These are phyloP conservation scores for Phytophthora pluvialis DNA, from an alignment of 352 stramenopile species.

Conservation along the genomic window DNA sequence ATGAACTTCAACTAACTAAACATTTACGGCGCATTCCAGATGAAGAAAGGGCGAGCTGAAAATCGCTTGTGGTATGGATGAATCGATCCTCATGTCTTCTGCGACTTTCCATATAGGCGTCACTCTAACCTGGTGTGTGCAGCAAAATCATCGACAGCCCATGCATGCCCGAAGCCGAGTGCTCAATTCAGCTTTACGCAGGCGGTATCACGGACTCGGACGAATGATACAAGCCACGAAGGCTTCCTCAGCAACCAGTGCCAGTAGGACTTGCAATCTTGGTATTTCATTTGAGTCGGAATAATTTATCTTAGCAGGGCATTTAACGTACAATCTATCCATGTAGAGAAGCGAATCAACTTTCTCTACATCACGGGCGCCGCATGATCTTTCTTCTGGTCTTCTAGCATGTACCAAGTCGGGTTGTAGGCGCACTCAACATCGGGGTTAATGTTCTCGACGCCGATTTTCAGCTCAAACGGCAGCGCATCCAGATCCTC, in stretches of 20 bases:
- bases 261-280: not conserved
- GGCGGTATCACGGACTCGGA: conserved; percentile 71
- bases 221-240: conserved; percentile 38
- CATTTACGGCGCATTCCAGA: conserved; percentile 39
- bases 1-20: conserved; percentile 5
- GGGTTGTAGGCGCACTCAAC: conserved; percentile 68
- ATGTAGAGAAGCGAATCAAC: not conserved
- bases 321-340: conserved; percentile 59
- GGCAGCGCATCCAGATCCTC: conserved; percentile 60
- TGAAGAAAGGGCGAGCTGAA: conserved; percentile 93
- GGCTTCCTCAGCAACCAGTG: not conserved
- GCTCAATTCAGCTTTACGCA: conserved; percentile 71
- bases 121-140: conserved; percentile 15
- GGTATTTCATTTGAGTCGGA: conserved; percentile 17
- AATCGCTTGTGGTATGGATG: conserved; percentile 81
- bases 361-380: conserved; percentile 54
- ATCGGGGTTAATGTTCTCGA: conserved; percentile 78
- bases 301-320: conserved; percentile 44
- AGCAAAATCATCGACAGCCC: conserved; percentile 88
- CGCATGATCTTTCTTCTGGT: conserved; percentile 46
- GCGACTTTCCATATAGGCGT: not conserved
- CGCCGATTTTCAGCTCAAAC: conserved; percentile 65
- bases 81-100: conserved; percentile 1
- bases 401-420: conserved; percentile 66
- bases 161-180: conserved; percentile 88